Evolutionary conservation across 1,284 basidiomycete genomes (phyloP), one percentile per base, ranked within the genome.

Genomic region (Ustilago hordei): DNA sequence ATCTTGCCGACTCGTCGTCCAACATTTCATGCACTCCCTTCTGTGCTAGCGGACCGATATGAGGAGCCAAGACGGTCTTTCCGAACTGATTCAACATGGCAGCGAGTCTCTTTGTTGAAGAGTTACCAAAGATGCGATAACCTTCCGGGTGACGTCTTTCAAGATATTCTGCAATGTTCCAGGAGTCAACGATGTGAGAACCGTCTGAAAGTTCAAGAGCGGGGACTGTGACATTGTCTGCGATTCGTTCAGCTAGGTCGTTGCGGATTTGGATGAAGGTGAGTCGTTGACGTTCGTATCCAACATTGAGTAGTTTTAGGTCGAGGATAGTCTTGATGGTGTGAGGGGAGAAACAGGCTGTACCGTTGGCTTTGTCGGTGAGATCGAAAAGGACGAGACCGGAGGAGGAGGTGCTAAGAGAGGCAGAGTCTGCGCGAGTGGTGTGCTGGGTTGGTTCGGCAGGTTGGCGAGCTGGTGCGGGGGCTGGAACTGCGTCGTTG

Each of bases 371-470:
- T 23, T 69, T 56, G 64, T 68, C 62, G 58, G 81, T 82, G 23
- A 82, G 69, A 39, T 81, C 81, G 52, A 75, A 81, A 31, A 81
- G 74, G 39, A 81, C 79, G 2, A 81, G 71, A 9, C 79, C 79
- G 32, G 65, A 59, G 1, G 75, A 60, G 19, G 38, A 36, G 53
- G 61, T 63, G 59, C 55, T 63, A 48, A 77, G 75, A 3, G 75
- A 69, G 32, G 64, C 56, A 35, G 28, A 60, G 55, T 76, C 74
- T 8, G 74, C 61, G 4, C 54, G 57, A 13, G 68, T 54, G 31
- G 59, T 12, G 50, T 41, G 53, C 15, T 35, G 15, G 6, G 64
- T 43, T 1, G 63, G 60, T 17, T 75, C 55, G 35, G 55, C 23
- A 5, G 63, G 39, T 17, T 61, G 41, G n/a, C 72, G 67, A 23